Percentiles rank a stretch among this genome's conserved stretches.
phyloP scores from a whole-genome alignment of 2,329 filamentous ascomycete genomes.

The Acephala macrosclerotiorum region DNA sequence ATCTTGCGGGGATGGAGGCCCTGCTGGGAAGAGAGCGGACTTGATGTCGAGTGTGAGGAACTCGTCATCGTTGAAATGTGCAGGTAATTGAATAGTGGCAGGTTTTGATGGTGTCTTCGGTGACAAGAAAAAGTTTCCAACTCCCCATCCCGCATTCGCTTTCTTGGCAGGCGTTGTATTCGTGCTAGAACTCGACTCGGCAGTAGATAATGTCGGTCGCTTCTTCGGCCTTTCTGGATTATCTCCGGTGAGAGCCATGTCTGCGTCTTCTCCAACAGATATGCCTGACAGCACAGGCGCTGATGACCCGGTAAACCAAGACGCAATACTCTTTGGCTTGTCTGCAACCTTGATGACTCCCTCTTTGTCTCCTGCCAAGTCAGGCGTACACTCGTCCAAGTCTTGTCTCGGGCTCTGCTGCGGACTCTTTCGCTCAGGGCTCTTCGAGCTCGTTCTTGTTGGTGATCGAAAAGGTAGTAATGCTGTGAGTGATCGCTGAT shows the following conservation, averaged over 20 bases:
- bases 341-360: conserved; percentile 36
- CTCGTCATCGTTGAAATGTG: conserved; percentile 54
- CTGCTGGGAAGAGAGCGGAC: conserved; percentile 58
- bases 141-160: conserved; percentile 23
- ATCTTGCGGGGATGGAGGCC: conserved; percentile 52
- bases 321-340: conserved; percentile 37
- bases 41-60: conserved; percentile 63
- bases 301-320: conserved; percentile 42
- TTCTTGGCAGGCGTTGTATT: conserved; percentile 20
- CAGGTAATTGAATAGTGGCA: conserved; percentile 35
- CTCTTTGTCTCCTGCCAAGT: conserved; percentile 40
- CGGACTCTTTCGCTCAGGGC: conserved; percentile 25
- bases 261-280: conserved; percentile 28
- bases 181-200: conserved; percentile 20
- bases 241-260: conserved; percentile 20
- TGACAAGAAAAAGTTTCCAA: conserved; percentile 38
- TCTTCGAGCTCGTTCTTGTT: conserved; percentile 29
- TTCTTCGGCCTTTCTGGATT: conserved; percentile 34
- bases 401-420: conserved; percentile 26
- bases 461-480: conserved; percentile 34
- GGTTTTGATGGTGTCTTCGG: conserved; percentile 35
- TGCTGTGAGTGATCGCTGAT: conserved; percentile 37
- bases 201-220: conserved; percentile 27
- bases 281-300: conserved; percentile 36
- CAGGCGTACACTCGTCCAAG: conserved; percentile 38